Evolutionary conservation across 2,329 filamentous ascomycete genomes (phyloP).

Genomic region (Aspergillus vadensis): DNA sequence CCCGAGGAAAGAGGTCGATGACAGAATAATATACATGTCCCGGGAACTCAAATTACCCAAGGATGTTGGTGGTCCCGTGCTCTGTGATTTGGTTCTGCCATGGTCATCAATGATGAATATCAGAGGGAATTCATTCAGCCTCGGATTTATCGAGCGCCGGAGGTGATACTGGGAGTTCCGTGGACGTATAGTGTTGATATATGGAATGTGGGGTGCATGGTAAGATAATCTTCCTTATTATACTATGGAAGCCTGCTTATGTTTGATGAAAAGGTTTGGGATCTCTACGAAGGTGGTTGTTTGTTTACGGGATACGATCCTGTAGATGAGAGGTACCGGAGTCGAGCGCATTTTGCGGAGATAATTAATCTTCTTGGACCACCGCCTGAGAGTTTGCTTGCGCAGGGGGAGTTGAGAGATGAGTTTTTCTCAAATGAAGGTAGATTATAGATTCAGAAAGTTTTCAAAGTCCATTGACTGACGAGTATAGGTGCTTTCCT

Average conservation of each 20-base stretch:
- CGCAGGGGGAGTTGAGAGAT: slow-evolving; percentile 29
- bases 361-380: slow-evolving; percentile 51
- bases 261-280: no score
- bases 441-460: no score
- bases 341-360: slow-evolving; percentile 52
- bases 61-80: slow-evolving; percentile 37
- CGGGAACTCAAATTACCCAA: slow-evolving; percentile 41
- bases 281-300: slow-evolving; percentile 50
- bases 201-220: slow-evolving; percentile 57
- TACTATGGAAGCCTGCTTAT: no score
- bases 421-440: slow-evolving; percentile 47
- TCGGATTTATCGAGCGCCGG: slow-evolving; percentile 40
- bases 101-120: slow-evolving; percentile 34
- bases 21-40: slow-evolving; percentile 48
- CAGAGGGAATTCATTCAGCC: slow-evolving; percentile 36
- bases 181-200: slow-evolving; percentile 55
- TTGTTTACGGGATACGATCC: slow-evolving; percentile 49
- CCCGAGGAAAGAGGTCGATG: slow-evolving; percentile 47
- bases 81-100: slow-evolving; percentile 56
- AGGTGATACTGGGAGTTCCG: slow-evolving; percentile 51
- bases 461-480: no score
- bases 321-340: slow-evolving; percentile 43
- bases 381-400: slow-evolving; percentile 40
- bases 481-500: slow-evolving; percentile 34
- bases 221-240: no score